Evolutionary conservation across 1,139 yeast genomes (phyloP).

Genomic region (Candida sp.): DNA sequence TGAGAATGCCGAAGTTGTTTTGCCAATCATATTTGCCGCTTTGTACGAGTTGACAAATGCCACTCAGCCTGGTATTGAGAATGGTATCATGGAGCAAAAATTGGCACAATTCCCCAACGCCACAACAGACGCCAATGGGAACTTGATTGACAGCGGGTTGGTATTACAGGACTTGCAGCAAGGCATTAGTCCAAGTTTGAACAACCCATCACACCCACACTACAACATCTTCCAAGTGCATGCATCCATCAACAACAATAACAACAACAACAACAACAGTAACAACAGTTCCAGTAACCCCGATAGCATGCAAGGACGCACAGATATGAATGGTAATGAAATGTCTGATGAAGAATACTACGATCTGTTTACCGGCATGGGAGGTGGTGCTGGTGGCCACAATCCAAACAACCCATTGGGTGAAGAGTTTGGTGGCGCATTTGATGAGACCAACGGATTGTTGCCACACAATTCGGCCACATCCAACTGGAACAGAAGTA

Average conservation of each 20-base stretch:
- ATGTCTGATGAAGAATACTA: slow-evolving; percentile 51
- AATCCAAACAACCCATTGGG: slow-evolving; percentile 8
- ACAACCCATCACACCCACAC: slow-evolving; percentile 19
- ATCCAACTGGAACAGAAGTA: slow-evolving; percentile 86
- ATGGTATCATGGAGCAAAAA: slow-evolving; percentile 51
- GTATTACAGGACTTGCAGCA: slow-evolving; percentile 23
- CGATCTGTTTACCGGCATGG: slow-evolving; percentile 44
- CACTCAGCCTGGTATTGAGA: slow-evolving; percentile 53
- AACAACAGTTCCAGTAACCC: slow-evolving; percentile 12
- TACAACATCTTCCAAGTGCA: slow-evolving; percentile 19
- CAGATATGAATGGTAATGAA: slow-evolving; percentile 24
- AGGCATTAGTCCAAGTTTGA: slow-evolving; percentile 19
- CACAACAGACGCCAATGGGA: slow-evolving; percentile 51
- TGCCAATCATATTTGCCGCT: slow-evolving; percentile 92
- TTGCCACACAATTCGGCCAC: slow-evolving; percentile 54
- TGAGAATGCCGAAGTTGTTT: slow-evolving; percentile 88
- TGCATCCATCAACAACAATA: slow-evolving; percentile 20
- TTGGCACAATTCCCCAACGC: slow-evolving; percentile 44
- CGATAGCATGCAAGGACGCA: slow-evolving; percentile 9
- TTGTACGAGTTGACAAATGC: slow-evolving; percentile 78
- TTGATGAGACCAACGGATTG: slow-evolving; percentile 28
- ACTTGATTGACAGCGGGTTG: slow-evolving; percentile 45
- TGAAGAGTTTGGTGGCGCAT: slow-evolving; percentile 35
- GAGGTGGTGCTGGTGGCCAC: slow-evolving; percentile 7
- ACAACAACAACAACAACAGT: slow-evolving; percentile 11